Percentiles rank a stretch among this genome's conserved stretches.
phyloP scores from a whole-genome alignment of 2,329 filamentous ascomycete species.

The Acarospora socialis region DNA sequence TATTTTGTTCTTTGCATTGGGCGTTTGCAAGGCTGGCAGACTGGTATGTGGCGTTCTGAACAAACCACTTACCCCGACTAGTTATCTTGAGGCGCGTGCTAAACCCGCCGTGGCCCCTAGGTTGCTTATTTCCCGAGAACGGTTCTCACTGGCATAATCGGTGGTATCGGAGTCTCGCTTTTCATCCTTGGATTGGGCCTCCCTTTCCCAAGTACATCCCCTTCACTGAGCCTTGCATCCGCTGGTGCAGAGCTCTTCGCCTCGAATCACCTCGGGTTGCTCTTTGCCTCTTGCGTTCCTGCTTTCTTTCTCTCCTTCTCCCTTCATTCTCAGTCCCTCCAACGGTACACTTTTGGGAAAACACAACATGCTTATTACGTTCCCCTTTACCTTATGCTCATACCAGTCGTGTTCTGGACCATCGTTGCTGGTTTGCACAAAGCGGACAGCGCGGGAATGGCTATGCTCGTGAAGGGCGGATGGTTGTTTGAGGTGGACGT shows the following conservation, averaged over 20 bases:
- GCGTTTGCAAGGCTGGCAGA: no score
- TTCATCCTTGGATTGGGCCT: slow-evolving; percentile 2
- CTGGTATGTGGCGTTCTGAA: no score
- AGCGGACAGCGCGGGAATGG: slow-evolving; percentile 1
- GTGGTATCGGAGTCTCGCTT: slow-evolving; percentile 4
- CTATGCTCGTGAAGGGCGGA: not conserved
- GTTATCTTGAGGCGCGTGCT: no score
- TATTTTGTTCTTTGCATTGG: not conserved
- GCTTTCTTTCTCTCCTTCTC: slow-evolving; percentile 2
- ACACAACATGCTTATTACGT: slow-evolving; percentile 2
- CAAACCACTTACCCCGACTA: no score
- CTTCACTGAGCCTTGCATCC: not conserved
- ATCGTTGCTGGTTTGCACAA: not conserved
- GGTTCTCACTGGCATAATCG: slow-evolving; percentile 3
- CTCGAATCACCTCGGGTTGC: not conserved
- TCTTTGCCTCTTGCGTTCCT: slow-evolving; percentile 3
- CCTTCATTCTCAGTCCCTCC: not conserved
- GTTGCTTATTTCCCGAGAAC: slow-evolving; percentile 3
- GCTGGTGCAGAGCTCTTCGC: slow-evolving; percentile 1
- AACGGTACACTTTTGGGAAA: no score
- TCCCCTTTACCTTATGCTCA: not conserved
- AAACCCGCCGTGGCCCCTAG: no score
- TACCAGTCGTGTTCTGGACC: slow-evolving; percentile 5
- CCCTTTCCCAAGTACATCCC: not conserved
- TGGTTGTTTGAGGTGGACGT: slow-evolving; percentile 1